Evolutionary conservation across 163 green algal genomes (phyloP), one percentile per base, ranked within the genome.

Genomic region (Chlamydomonas reinhardtii): DNA sequence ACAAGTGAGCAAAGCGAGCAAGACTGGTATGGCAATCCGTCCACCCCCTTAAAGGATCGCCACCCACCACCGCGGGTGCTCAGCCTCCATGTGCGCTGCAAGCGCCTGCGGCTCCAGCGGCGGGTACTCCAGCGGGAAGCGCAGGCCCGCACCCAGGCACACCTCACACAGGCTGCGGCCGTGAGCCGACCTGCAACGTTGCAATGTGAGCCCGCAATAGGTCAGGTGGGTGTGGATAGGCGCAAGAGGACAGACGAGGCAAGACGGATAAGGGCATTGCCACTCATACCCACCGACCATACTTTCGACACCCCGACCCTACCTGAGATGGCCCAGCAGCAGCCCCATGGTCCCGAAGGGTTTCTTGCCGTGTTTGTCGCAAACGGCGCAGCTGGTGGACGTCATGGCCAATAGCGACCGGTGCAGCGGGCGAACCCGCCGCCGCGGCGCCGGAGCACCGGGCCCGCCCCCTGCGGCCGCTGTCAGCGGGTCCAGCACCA

Each of bases 51-150:
- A n/a, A n/a, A n/a, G n/a, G n/a, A n/a, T n/a, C n/a, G n/a, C n/a
- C 48, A 56, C 48, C 48, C 48, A 56, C 48, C 94, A 97, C 76
- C 86, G 79, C 27, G 91, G 92, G 90, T 97, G 94, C 22, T 73
- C 61, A 2, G 54, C 76, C 0, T 31, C 80, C 32, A 82, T 52
- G 88, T 97, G 94, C 29, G 66, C 83, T 32, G 73, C 74, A 80
- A 96, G 86, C 54, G 80, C 88, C 35, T 82, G 71, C 0, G 68
- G 52, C 22, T 79, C 54, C 19, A 48, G 62, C 5, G 85, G 64
- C 27, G 87, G 52, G 72, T 94, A 89, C 90, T 97, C 92, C 34
- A 94, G 85, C 17, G 92, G 83, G 78, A 96, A 97, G 29, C 82
- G 84, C 48, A 87, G 62, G n/a, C 79, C 73, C 8, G 84, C 90